phyloP scores from a whole-genome alignment of 768 basidiomycete genomes.

The Leccinum fibrillosum region DNA sequence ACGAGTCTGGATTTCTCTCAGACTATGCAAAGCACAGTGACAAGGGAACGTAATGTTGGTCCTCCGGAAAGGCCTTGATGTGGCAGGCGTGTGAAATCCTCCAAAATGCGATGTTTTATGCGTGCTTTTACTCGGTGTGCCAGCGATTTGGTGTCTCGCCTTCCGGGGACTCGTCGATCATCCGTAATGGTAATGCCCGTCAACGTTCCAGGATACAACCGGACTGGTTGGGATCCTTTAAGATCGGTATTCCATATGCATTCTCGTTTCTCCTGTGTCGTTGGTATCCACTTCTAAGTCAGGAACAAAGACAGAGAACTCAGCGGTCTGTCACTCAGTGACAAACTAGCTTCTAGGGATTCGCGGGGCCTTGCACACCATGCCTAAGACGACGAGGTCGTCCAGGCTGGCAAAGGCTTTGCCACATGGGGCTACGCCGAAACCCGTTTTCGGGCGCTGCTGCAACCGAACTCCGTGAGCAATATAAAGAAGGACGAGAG shows the following conservation, averaged over 20 bases:
- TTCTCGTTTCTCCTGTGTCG: constrained; percentile 34
- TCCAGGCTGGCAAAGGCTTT: no score
- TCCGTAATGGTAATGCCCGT: constrained; percentile 45
- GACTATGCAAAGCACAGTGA: constrained; percentile 62
- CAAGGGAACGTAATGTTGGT: constrained; percentile 63
- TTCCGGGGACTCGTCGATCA: constrained; percentile 48
- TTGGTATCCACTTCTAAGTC: no score
- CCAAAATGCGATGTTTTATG: constrained; percentile 69
- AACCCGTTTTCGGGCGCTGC: no score
- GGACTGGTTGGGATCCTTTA: background rate
- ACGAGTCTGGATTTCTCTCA: constrained; percentile 36
- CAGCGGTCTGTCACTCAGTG: no score
- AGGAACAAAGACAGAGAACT: no score
- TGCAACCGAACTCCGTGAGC: no score
- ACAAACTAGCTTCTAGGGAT: no score
- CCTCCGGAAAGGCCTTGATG: constrained; percentile 50
- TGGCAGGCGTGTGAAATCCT: constrained; percentile 62
- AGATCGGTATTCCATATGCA: constrained; percentile 56
- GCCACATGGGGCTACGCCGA: no score
- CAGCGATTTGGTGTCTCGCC: constrained; percentile 35
- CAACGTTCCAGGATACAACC: constrained; percentile 55
- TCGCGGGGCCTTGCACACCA: no score
- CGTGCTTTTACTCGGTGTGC: background rate
- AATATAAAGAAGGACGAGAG: no score
- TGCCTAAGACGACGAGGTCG: no score